A percentile compares a stretch with the other conserved stretches of the same genome.
Evolutionary conservation across 1,284 basidiomycete genomes (phyloP).

Genomic region (Tranzscheliella williamsii): DNA sequence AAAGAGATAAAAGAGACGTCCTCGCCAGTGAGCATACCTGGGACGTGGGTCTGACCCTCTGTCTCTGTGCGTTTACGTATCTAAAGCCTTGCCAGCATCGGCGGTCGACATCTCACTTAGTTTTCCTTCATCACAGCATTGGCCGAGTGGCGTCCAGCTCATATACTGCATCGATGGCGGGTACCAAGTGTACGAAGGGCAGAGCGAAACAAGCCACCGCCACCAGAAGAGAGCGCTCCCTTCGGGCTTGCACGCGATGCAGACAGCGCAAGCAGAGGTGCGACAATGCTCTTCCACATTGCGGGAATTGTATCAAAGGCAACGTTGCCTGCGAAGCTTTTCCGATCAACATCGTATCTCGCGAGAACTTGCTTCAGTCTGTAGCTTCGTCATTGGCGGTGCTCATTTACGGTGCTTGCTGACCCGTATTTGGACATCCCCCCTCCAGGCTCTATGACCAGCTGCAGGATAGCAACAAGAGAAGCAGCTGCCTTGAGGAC

Average conservation of each 20-base stretch:
- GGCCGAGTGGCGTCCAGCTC: too few species aligned
- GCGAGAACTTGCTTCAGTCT: constrained; percentile 32
- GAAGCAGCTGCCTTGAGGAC: neutral
- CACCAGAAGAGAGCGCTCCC: constrained; percentile 3
- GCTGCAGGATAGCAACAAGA: neutral
- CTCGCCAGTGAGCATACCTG: too few species aligned
- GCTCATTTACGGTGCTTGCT: neutral
- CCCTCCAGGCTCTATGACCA: neutral
- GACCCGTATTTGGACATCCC: too few species aligned
- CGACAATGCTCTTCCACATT: constrained; percentile 29
- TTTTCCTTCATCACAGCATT: too few species aligned
- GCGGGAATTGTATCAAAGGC: constrained; percentile 34
- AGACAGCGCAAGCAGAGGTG: constrained; percentile 34
- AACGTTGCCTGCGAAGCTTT: constrained; percentile 19
- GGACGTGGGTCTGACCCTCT: too few species aligned
- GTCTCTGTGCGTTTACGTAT: too few species aligned
- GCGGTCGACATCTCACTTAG: too few species aligned
- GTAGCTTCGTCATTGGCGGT: constrained; percentile 2
- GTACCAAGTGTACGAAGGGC: too few species aligned
- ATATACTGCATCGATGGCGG: too few species aligned
- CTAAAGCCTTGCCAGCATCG: too few species aligned
- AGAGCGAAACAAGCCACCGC: neutral
- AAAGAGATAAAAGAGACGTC: too few species aligned
- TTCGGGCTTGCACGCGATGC: constrained; percentile 34
- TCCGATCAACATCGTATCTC: constrained; percentile 12